Conservation (phyloP, 2,329 filamentous ascomycete species). For the Epichloe sp. region DNA sequence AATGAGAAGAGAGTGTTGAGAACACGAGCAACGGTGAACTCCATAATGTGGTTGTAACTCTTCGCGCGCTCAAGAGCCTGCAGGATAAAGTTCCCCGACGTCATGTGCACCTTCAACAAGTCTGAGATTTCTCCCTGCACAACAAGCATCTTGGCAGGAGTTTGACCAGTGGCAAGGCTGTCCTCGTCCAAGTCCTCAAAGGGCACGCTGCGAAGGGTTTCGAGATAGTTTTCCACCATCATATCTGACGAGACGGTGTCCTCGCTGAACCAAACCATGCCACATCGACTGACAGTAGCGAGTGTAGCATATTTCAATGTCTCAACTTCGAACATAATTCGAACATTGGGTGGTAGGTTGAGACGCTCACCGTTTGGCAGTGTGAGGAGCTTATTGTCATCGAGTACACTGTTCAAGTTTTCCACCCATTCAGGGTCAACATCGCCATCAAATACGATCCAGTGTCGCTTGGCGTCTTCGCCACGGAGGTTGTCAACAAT, state of each 20-base stretch:
- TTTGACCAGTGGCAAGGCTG: slow-evolving; percentile 60
- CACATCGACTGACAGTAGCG: slow-evolving; percentile 97
- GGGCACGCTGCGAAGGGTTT: slow-evolving; percentile 64
- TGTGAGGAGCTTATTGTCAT: slow-evolving; percentile 97
- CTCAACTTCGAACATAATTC: slow-evolving; percentile 99
- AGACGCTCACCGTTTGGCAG: slow-evolving; percentile 96
- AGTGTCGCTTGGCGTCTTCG: slow-evolving; percentile 92
- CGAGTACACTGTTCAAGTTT: slow-evolving; percentile 97
- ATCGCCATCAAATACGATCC: slow-evolving; percentile 98
- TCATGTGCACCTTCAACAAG: slow-evolving; percentile 62
- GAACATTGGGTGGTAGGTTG: slow-evolving; percentile 84
- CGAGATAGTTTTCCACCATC: slow-evolving; percentile 86
- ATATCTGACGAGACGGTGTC: slow-evolving; percentile 88
- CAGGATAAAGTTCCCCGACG: slow-evolving; percentile 66
- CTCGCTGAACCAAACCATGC: slow-evolving; percentile 99
- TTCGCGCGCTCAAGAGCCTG: slow-evolving; percentile 65
- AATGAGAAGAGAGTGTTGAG: slow-evolving; percentile 91
- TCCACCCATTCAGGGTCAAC: slow-evolving; percentile 99
- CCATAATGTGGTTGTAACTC: slow-evolving; percentile 92
- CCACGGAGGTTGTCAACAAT: slow-evolving; percentile 98
- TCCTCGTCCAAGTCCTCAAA: slow-evolving; percentile 97
- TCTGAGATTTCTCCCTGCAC: slow-evolving; percentile 71
- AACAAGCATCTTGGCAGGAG: slow-evolving; percentile 63
- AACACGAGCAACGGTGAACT: slow-evolving; percentile 83
- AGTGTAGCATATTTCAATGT: slow-evolving; percentile 94